Evolutionary conservation across 768 basidiomycete species (phyloP).

Genomic region (Boletus pseudopeckii): DNA sequence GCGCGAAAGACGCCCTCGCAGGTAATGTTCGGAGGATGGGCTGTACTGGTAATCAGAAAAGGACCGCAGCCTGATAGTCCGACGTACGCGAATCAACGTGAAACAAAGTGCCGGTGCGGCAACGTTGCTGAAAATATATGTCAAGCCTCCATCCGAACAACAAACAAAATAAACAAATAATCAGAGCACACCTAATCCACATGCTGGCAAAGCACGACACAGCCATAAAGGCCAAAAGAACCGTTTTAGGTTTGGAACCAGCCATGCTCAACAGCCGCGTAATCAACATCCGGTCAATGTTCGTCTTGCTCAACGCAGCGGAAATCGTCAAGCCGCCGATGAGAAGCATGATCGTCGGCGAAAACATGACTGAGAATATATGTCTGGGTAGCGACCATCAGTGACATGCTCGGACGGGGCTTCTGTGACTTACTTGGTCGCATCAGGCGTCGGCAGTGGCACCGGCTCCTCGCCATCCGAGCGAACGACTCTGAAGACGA

Average conservation of each 20-base stretch:
- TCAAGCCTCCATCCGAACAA: slow-evolving; percentile 1
- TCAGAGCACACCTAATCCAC: slow-evolving; percentile 84
- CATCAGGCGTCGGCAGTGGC: slow-evolving; percentile 58
- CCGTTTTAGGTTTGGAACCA: slow-evolving; percentile 80
- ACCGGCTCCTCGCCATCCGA: slow-evolving; percentile 42
- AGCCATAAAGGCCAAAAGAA: slow-evolving; percentile 91
- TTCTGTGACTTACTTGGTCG: slow-evolving; percentile 67
- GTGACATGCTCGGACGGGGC: background rate
- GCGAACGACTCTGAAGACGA: slow-evolving; percentile 78
- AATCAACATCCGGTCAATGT: slow-evolving; percentile 88
- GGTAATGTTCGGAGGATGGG: slow-evolving; percentile 92
- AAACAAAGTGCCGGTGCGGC: slow-evolving; percentile 98
- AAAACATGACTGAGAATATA: slow-evolving; percentile 95
- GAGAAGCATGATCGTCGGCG: slow-evolving; percentile 96
- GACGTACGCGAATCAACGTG: slow-evolving; percentile 83
- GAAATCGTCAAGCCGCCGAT: slow-evolving; percentile 98
- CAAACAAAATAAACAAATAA: background rate
- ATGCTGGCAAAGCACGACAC: slow-evolving; percentile 98
- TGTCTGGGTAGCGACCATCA: slow-evolving; percentile 46
- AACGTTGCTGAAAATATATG: slow-evolving; percentile 64
- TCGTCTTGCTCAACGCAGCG: slow-evolving; percentile 92
- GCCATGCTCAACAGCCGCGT: slow-evolving; percentile 88
- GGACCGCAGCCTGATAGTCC: background rate
- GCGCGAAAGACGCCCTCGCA: slow-evolving; percentile 79
- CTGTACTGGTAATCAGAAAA: slow-evolving; percentile 38